phyloP scores from a whole-genome alignment of 179 eudicot species.

The Beta lomatogona region DNA sequence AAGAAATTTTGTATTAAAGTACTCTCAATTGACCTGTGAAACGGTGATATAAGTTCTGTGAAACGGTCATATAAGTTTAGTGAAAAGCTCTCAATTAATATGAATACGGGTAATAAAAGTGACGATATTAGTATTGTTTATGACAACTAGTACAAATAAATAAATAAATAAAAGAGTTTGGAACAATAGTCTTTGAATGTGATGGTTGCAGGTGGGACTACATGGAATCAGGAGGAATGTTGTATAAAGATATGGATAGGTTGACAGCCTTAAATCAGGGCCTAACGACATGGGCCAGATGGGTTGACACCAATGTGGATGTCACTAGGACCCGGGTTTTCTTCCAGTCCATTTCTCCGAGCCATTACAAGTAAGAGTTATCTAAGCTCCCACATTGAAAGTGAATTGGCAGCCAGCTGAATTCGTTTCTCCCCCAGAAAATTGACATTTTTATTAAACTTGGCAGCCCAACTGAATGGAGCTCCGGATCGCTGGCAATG shows the following conservation, averaged over 20 bases:
- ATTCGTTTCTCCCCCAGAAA: conserved; percentile 7
- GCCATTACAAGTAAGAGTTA: conserved; percentile 70
- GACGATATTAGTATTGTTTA: background rate
- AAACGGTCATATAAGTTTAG: too few species aligned
- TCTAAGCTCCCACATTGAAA: too few species aligned
- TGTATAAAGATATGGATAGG: conserved; percentile 78
- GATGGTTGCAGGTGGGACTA: conserved; percentile 79
- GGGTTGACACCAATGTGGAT: conserved; percentile 75
- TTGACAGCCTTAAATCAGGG: conserved; percentile 68
- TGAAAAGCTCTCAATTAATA: too few species aligned
- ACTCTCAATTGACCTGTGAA: too few species aligned
- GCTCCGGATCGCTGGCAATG: conserved; percentile 31
- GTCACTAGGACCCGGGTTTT: conserved; percentile 51
- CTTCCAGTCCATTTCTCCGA: conserved; percentile 87
- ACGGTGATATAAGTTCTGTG: too few species aligned
- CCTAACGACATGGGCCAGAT: conserved; percentile 82
- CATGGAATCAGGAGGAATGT: conserved; percentile 65
- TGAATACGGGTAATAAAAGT: background rate
- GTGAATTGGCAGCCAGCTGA: conserved; percentile 54
- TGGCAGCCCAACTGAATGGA: conserved; percentile 77
- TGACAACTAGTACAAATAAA: background rate
- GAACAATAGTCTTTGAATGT: background rate
- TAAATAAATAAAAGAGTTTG: background rate
- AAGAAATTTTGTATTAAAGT: too few species aligned
- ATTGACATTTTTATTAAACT: background rate